These are phyloP conservation scores for Aspergillus ellipticus DNA, from an alignment of 495 filamentous ascomycete species.

Conservation along the genomic window DNA sequence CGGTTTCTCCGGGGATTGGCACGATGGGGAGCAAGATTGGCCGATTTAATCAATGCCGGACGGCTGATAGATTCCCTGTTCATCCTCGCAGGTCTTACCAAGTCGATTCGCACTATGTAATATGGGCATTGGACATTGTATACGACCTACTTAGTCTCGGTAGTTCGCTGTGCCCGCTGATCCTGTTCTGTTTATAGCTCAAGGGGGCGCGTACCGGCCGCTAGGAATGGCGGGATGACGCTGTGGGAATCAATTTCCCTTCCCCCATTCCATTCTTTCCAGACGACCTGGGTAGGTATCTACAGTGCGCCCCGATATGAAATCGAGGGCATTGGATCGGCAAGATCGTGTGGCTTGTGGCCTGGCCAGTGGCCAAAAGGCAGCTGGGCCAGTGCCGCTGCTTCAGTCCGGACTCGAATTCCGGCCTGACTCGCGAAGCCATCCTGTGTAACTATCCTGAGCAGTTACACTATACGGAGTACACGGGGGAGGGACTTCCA, in stretches of 20 bases:
- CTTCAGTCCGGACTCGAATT: too few species aligned
- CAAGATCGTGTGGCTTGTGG: too few species aligned
- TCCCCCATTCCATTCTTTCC: not conserved
- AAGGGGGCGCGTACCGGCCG: not conserved
- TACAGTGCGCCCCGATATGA: too few species aligned
- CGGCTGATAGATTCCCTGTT: not conserved
- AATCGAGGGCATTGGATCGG: too few species aligned
- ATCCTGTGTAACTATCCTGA: too few species aligned
- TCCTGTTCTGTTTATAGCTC: not conserved
- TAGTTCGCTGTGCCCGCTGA: not conserved
- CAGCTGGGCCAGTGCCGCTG: too few species aligned
- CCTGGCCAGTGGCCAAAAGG: too few species aligned
- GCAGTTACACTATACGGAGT: too few species aligned
- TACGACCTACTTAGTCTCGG: not conserved
- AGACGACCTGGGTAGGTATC: too few species aligned
- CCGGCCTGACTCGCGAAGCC: too few species aligned
- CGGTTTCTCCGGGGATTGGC: not conserved
- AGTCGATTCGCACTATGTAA: too few species aligned
- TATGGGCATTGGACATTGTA: too few species aligned
- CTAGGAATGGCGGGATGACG: not conserved
- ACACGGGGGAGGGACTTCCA: not conserved
- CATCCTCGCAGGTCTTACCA: not conserved
- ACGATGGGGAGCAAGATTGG: not conserved
- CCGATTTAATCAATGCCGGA: not conserved
- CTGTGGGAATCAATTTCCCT: not conserved